These are phyloP conservation scores for Lojkania enalia DNA, from an alignment of 2,329 filamentous ascomycete species.

Conservation along the genomic window DNA sequence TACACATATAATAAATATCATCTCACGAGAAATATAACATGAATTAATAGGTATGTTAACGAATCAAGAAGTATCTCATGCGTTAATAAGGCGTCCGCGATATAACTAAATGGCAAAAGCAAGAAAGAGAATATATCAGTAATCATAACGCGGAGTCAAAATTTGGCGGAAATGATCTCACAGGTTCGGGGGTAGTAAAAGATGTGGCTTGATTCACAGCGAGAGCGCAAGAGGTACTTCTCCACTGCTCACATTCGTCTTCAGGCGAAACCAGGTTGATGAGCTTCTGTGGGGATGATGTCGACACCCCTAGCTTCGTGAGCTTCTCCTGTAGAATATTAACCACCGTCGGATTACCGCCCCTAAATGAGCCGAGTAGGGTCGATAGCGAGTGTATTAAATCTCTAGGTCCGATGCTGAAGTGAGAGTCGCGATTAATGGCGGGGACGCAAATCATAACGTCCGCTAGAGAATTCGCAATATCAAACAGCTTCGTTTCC, in stretches of 20 bases:
- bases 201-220: too few relatives aligned
- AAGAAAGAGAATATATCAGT: too few relatives aligned
- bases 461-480: slow-evolving; percentile 40
- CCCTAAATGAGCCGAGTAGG: slow-evolving; percentile 34
- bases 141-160: too few relatives aligned
- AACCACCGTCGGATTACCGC: slow-evolving; percentile 40
- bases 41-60: too few relatives aligned
- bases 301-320: slow-evolving; percentile 28
- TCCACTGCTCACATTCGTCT: slow-evolving; percentile 30
- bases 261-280: slow-evolving; percentile 38
- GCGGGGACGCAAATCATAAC: slow-evolving; percentile 44
- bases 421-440: slow-evolving; percentile 35
- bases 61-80: too few relatives aligned
- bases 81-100: too few relatives aligned
- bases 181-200: too few relatives aligned
- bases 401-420: slow-evolving; percentile 37
- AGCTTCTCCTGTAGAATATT: slow-evolving; percentile 40
- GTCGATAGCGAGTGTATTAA: slow-evolving; percentile 38
- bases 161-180: too few relatives aligned
- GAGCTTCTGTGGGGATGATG: slow-evolving; percentile 33
- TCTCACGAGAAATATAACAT: too few relatives aligned
- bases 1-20: too few relatives aligned
- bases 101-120: too few relatives aligned
- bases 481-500: slow-evolving; percentile 43
- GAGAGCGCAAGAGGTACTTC: neutral